phyloP scores from a whole-genome alignment of 2,329 filamentous ascomycete species.

The Septoria petroselini region DNA sequence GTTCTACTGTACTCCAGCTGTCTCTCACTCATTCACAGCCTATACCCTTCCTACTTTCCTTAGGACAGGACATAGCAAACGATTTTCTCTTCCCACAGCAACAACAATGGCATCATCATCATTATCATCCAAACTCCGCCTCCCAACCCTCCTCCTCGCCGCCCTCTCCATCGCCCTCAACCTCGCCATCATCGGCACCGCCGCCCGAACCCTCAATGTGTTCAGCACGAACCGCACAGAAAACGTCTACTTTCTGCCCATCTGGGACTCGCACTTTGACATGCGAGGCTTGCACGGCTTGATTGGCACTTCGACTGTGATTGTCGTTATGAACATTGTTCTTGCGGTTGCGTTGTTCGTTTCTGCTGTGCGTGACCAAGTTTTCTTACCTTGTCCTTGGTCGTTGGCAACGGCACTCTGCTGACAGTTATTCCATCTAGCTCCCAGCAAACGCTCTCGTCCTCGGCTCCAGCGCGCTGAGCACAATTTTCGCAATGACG shows the following conservation, averaged over 20 bases:
- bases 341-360: constrained; percentile 41
- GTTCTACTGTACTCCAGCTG: background rate
- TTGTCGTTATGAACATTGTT: constrained; percentile 40
- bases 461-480: constrained; percentile 39
- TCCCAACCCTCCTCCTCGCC: constrained; percentile 29
- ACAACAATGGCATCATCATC: too few relatives aligned
- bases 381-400: constrained; percentile 13
- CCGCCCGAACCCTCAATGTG: constrained; percentile 44
- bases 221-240: constrained; percentile 44
- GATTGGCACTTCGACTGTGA: constrained; percentile 40
- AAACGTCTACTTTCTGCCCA: constrained; percentile 49
- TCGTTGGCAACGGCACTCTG: background rate
- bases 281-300: constrained; percentile 43
- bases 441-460: constrained; percentile 42
- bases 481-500: constrained; percentile 41
- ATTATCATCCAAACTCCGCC: constrained; percentile 25
- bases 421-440: constrained; percentile 30
- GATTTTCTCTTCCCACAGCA: too few relatives aligned
- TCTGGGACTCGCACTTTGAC: constrained; percentile 51
- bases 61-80: too few relatives aligned
- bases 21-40: background rate
- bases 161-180: constrained; percentile 40
- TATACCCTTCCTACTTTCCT: background rate
- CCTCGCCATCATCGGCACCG: constrained; percentile 44
- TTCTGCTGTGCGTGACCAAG: constrained; percentile 22